Evolutionary conservation across 139 green algal species (phyloP).

Genomic region (Micractinium sp.): DNA sequence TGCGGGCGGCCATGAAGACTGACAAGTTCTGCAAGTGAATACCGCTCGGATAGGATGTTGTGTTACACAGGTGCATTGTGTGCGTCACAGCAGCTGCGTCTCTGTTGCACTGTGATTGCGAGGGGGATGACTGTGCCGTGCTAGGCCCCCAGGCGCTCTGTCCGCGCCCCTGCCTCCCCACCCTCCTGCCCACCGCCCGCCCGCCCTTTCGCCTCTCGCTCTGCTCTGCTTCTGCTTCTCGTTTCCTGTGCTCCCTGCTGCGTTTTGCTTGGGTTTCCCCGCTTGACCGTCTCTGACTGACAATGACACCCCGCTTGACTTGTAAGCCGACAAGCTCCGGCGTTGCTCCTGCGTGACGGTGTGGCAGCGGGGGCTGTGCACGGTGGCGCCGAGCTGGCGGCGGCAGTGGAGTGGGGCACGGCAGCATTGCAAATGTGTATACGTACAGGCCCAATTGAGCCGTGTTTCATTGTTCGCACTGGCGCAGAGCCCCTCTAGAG

Average conservation of each 20-base stretch:
- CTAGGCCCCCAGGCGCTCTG: neutral
- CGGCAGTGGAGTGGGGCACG: neutral
- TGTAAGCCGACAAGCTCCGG: too few relatives aligned
- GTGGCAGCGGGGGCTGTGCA: neutral
- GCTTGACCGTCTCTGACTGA: too few relatives aligned
- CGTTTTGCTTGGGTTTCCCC: neutral
- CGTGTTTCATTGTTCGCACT: too few relatives aligned
- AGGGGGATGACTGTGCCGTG: neutral
- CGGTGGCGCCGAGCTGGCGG: neutral
- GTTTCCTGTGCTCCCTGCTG: neutral
- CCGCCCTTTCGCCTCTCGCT: neutral
- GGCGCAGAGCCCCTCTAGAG: too few relatives aligned
- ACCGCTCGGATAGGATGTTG: neutral
- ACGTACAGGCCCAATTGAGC: neutral
- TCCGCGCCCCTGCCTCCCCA: too few relatives aligned
- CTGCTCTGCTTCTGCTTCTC: neutral
- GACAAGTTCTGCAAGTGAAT: constrained; percentile 64
- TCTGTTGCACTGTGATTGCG: too few relatives aligned
- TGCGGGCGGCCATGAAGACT: constrained; percentile 58
- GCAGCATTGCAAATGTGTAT: too few relatives aligned
- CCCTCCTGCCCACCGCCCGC: too few relatives aligned
- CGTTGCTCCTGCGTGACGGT: too few relatives aligned
- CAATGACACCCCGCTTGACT: too few relatives aligned
- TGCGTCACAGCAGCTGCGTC: too few relatives aligned
- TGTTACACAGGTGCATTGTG: too few relatives aligned